A percentile compares a stretch with the other conserved stretches of the same genome.
These are phyloP conservation scores for Aurantiochytrium sp. DNA, from an alignment of 108 stramenopile species.

Conservation along the genomic window DNA sequence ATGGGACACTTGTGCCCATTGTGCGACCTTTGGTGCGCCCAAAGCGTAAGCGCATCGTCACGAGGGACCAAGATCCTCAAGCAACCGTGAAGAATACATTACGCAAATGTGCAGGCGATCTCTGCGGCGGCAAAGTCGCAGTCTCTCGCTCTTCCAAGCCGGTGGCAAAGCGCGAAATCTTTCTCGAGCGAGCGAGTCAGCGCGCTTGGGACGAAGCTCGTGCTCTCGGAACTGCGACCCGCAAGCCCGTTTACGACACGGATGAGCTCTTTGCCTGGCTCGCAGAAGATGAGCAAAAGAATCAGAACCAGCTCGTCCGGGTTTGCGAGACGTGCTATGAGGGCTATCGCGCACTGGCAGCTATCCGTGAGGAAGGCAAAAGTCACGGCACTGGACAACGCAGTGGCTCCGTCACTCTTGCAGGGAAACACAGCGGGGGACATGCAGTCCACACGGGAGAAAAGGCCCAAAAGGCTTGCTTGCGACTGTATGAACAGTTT, in stretches of 20 bases:
- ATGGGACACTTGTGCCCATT: background rate
- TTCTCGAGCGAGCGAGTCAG: background rate
- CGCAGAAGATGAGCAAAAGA: background rate
- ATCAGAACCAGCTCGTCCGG: background rate
- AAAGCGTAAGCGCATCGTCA: background rate
- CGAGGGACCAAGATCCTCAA: background rate
- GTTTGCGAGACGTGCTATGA: background rate
- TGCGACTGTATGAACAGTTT: constrained; percentile 8
- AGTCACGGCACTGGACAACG: too few relatives aligned
- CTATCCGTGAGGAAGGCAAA: background rate
- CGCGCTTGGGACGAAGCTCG: background rate
- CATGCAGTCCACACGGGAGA: background rate
- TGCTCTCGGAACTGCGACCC: background rate
- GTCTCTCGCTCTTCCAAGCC: background rate
- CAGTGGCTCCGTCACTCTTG: too few relatives aligned
- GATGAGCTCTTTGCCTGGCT: background rate
- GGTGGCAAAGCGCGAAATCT: background rate
- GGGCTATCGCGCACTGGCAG: background rate
- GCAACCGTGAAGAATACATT: background rate
- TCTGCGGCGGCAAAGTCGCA: background rate
- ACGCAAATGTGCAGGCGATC: background rate
- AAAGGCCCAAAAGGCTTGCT: background rate
- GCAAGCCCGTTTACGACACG: background rate
- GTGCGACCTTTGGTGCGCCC: background rate
- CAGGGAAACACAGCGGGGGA: too few relatives aligned